Evolutionary conservation across 75 land plant genomes (phyloP).

Genomic region (Azolla pinnata): DNA sequence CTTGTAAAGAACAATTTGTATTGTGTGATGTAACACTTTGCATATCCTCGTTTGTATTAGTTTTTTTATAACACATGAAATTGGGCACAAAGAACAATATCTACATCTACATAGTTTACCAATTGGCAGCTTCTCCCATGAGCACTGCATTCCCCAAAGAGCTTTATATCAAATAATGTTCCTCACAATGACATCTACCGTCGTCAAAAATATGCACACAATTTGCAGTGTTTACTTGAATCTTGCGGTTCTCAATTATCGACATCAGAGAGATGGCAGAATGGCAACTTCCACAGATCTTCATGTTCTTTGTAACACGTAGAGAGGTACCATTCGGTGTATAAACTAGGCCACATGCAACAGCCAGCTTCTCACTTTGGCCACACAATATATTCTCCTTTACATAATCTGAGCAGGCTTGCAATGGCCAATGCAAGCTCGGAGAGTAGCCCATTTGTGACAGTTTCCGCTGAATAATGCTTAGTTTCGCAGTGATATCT

Average conservation of each 20-base stretch:
- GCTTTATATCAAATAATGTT: conserved; percentile 18
- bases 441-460: conserved; percentile 19
- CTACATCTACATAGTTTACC: no score
- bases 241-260: conserved; percentile 5
- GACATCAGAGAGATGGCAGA: conserved; percentile 24
- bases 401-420: conserved; percentile 15
- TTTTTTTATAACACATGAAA: no score
- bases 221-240: conserved; percentile 21
- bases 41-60: no score
- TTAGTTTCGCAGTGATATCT: conserved; percentile 13
- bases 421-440: conserved; percentile 9
- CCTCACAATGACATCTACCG: conserved; percentile 34
- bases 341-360: conserved; percentile 26
- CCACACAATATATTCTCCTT: conserved; percentile 15
- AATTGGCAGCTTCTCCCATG: neutral
- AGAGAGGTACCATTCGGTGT: conserved; percentile 9
- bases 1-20: no score
- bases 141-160: neutral
- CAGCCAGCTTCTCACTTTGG: conserved; percentile 32
- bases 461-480: conserved; percentile 7
- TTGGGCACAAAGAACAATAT: no score
- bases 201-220: conserved; percentile 22
- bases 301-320: conserved; percentile 26
- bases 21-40: no score
- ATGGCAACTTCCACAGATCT: conserved; percentile 32